Evolutionary conservation across 2,329 filamentous ascomycete species (phyloP), one percentile per base, ranked within the genome.

Genomic region (Diaporthe vaccinii): DNA sequence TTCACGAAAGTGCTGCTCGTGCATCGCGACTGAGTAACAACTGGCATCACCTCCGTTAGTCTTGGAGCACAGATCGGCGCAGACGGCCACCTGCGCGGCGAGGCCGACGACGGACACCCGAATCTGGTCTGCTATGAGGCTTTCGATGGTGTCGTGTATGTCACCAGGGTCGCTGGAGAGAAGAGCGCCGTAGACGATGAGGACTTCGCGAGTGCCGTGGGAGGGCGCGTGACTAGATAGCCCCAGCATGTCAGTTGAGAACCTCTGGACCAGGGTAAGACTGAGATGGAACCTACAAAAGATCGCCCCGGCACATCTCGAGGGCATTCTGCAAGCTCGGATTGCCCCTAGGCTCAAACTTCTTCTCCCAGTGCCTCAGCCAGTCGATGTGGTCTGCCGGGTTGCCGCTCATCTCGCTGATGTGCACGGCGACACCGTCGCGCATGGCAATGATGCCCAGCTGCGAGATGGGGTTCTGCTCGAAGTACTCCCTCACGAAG

Each of bases 381-480:
- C 92, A 93, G 78, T 93, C 91, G 74, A 98, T 91, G 83, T 98
- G 97, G 76, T 97, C 95, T 12, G 93, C 93, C 3, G 96, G 95
- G 81, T 98, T 98, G 14, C 97, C 97, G 73, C 94, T 93, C 87
- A 98, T 93, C 81, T 98, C 95, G 81, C 94, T 97, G 77, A 99
- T 91, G 53, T 94, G 89, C 34, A 97, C 88, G 2, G 96, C 96
- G 22, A 98, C 88, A 22, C 97, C 97, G 82, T 98, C 97, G 77
- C 94, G 91, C 94, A 98, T 98, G 69, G 94, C 96, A 53, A 99
- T 88, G 41, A 99, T 93, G 34, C 94, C 96, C 74, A 99, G 90
- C 85, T 99, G 97, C 14, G 95, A 98, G 78, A 99, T 98, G 15
- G 97, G 97, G 81, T 99, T 99, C 84, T 99, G 97, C 84, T 98